Evolutionary conservation across 805 yeast species (phyloP).

Genomic region (Schwanniomyces pseudopolymorphus): DNA sequence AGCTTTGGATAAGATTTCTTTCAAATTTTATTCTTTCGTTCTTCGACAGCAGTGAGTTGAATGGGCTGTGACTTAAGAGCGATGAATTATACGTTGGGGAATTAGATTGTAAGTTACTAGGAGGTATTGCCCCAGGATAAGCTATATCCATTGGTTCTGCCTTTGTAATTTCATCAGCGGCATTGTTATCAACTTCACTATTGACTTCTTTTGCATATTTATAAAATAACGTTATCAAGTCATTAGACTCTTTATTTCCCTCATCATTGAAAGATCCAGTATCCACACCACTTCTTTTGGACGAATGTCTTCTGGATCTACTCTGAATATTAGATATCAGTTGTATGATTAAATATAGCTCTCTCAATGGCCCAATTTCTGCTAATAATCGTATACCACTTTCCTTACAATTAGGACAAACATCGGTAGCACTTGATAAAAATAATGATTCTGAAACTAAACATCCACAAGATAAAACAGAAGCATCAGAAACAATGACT

Average conservation of each 20-base stretch:
- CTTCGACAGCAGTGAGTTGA: background rate
- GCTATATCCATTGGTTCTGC: slow-evolving; percentile 11
- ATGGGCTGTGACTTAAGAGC: background rate
- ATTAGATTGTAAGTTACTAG: background rate
- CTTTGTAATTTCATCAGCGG: slow-evolving; percentile 4
- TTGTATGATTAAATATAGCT: slow-evolving; percentile 25
- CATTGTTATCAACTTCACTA: background rate
- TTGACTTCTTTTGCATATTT: slow-evolving; percentile 41
- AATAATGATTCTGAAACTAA: slow-evolving; percentile 34
- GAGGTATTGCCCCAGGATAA: background rate
- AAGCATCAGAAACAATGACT: slow-evolving; percentile 26
- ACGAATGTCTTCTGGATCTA: slow-evolving; percentile 21
- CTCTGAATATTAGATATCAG: background rate
- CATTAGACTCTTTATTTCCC: slow-evolving; percentile 21
- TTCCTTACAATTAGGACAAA: slow-evolving; percentile 26
- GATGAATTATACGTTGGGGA: background rate
- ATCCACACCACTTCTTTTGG: slow-evolving; percentile 15
- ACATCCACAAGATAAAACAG: slow-evolving; percentile 43
- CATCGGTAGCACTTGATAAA: slow-evolving; percentile 2
- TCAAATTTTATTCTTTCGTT: slow-evolving; percentile 9
- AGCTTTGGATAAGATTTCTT: slow-evolving; percentile 15
- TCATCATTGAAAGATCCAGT: slow-evolving; percentile 2
- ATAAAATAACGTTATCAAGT: slow-evolving; percentile 35
- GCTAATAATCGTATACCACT: slow-evolving; percentile 21
- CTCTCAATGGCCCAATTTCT: slow-evolving; percentile 33